Evolutionary conservation across 2,329 filamentous ascomycete species (phyloP), one percentile per base, ranked within the genome.

Genomic region (Didymella pinodella): DNA sequence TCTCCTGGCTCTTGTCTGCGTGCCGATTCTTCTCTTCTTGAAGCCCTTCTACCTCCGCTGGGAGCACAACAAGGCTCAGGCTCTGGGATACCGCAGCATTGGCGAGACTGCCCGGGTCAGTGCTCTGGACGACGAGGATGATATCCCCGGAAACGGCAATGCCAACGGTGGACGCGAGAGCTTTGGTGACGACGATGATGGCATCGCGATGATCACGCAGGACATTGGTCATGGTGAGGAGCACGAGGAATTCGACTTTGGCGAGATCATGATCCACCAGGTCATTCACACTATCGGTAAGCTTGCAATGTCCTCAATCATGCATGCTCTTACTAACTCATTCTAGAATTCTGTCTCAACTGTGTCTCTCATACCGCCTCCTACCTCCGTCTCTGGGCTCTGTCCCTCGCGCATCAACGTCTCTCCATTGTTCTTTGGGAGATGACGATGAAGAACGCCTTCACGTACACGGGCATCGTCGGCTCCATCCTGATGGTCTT

Each of bases 311-410:
- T 36, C 18, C 36, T 34, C 31, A 28, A 20, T 38, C 14, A 16
- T 10, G 22, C 16, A 12, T 45, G n/a, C 16, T 7, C 12, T 45
- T 25, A 34, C 72, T 78, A 71, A 76, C 28, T n/a, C 7, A 0
- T 4, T 0, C 3, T 67, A 93, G 92, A 99, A 85, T 99, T 99
- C 83, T 99, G 95, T 77, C 85, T 99, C 70, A 99, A 99, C 84
- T 98, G 94, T 78, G 94, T 99, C 64, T 99, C 95, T 29, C 95
- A 99, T 81, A 99, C 96, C 4, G 95, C 95, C 4, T 99, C 95
- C 1, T 99, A 99, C 80, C 90, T 99, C 47, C 95, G 95, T 83
- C 90, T 99, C 44, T 99, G 95, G 95, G 95, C 95, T 31, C 80
- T 99, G 69, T 99, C 95, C 2, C 89, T 99, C 60, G 95, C 95